Evolutionary conservation across 2,329 filamentous ascomycete genomes (phyloP).

Genomic region (Gaeumannomyces sp.): DNA sequence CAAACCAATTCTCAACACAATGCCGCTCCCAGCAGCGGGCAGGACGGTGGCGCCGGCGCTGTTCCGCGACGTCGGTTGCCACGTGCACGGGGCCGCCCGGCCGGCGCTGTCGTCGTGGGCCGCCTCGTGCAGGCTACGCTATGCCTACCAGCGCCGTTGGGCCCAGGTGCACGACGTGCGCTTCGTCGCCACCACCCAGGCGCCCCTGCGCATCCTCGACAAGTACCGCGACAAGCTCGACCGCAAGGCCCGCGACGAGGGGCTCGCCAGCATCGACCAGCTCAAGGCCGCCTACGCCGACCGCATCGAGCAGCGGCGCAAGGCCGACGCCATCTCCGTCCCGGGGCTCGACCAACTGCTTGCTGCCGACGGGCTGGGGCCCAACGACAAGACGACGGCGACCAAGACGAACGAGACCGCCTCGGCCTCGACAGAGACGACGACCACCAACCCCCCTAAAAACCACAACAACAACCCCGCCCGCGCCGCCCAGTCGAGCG

Average conservation of each 20-base stretch:
- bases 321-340: slow-evolving; percentile 48
- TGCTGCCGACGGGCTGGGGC: background rate
- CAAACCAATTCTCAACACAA: background rate
- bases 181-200: slow-evolving; percentile 72
- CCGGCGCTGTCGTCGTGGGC: background rate
- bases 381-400: background rate
- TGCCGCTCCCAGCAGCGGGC: background rate
- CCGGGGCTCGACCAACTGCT: slow-evolving; percentile 15
- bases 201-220: slow-evolving; percentile 56
- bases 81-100: too few relatives aligned
- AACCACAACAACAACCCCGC: slow-evolving; percentile 25
- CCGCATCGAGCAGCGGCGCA: slow-evolving; percentile 68
- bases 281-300: slow-evolving; percentile 80
- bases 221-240: slow-evolving; percentile 85
- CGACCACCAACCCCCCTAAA: background rate
- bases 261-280: slow-evolving; percentile 63
- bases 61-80: background rate
- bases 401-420: background rate
- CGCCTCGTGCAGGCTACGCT: background rate
- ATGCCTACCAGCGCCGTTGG: slow-evolving; percentile 65
- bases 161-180: slow-evolving; percentile 89
- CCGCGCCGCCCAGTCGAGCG: slow-evolving; percentile 23
- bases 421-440: background rate
- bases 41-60: background rate
- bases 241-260: slow-evolving; percentile 69